Evolutionary conservation across 1,284 basidiomycete species (phyloP), one percentile per base, ranked within the genome.

Genomic region (Ceratorhiza oryzae-sativae): DNA sequence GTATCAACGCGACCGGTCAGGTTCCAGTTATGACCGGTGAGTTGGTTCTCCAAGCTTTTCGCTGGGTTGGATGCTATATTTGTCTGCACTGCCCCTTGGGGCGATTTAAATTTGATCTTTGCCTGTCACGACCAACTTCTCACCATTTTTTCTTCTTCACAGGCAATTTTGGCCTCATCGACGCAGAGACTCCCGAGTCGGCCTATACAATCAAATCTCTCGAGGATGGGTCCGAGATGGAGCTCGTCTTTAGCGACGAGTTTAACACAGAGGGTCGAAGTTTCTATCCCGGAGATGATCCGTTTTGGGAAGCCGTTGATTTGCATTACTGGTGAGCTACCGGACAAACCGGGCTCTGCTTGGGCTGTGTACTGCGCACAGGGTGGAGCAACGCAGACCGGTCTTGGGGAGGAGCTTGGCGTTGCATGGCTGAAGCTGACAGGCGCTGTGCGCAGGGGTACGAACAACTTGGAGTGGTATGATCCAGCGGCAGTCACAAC

Each of bases 401-500:
- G 39, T 30, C 48, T 53, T 36, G 32, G n/a, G n/a, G n/a, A n/a
- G 63, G 49, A 53, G 49, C 20, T 53, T 53, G 49, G 49, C 20
- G 49, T 23, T n/a, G n/a, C n/a, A n/a, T n/a, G n/a, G n/a, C n/a
- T 39, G 15, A 18, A 8, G 46, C 39, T 56, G 25, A 56, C 36
- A 25, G 4, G 23, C 5, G 3, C 27, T 20, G n/a, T 10, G 5
- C 15, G 51, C 67, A 82, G 81, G 81, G 78, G 79, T 53, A 87
- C 86, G 45, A 84, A 84, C 75, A 87, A 89, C 78, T 76, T 88
- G 75, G 87, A 91, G 77, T 90, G 88, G 88, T 90, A 86, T 80
- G 91, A 94, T 77, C 95, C 96, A 0, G 86, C 84, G 10, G 90
- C 92, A 3, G 83, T 95, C 73, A 93, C 88, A 0, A 99, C 97